Evolutionary conservation across 306 rosid species (phyloP).

Genomic region (Rubus idaeus): DNA sequence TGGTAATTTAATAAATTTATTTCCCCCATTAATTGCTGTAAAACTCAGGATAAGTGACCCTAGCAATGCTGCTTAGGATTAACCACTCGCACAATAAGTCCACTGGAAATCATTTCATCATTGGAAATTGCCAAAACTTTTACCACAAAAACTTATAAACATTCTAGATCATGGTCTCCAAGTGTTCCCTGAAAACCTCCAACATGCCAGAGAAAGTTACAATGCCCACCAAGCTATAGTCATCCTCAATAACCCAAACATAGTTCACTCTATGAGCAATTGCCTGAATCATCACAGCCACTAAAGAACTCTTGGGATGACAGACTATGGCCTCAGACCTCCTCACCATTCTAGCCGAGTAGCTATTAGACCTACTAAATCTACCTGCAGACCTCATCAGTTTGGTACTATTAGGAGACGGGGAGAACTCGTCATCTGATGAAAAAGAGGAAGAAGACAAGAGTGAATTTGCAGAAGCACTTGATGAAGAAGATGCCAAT

Average conservation of each 20-base stretch:
- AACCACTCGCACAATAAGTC: not conserved
- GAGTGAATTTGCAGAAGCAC: conserved; percentile 1
- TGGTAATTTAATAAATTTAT: not conserved
- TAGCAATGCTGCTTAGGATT: not conserved
- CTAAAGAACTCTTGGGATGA: conserved; percentile 78
- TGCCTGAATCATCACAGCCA: conserved; percentile 98
- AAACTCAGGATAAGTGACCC: not conserved
- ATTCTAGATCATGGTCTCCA: conserved; percentile 35
- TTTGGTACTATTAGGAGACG: conserved; percentile 31
- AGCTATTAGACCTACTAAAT: conserved; percentile 60
- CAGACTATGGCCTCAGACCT: conserved; percentile 87
- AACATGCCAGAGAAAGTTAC: conserved; percentile 76
- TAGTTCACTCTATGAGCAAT: conserved; percentile 92
- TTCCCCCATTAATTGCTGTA: not conserved
- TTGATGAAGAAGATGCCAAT: conserved; percentile 3
- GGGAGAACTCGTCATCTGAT: conserved; percentile 71
- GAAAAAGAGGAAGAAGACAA: conserved; percentile 40
- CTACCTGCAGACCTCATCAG: conserved; percentile 40
- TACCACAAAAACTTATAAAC: too few relatives aligned
- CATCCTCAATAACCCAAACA: conserved; percentile 94
- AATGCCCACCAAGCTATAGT: conserved; percentile 75
- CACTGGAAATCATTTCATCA: not conserved
- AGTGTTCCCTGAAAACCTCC: conserved; percentile 76
- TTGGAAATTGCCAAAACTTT: not conserved
- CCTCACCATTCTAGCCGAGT: conserved; percentile 80